Evolutionary conservation across 768 basidiomycete species (phyloP).

Genomic region (Mycena epipterygia): DNA sequence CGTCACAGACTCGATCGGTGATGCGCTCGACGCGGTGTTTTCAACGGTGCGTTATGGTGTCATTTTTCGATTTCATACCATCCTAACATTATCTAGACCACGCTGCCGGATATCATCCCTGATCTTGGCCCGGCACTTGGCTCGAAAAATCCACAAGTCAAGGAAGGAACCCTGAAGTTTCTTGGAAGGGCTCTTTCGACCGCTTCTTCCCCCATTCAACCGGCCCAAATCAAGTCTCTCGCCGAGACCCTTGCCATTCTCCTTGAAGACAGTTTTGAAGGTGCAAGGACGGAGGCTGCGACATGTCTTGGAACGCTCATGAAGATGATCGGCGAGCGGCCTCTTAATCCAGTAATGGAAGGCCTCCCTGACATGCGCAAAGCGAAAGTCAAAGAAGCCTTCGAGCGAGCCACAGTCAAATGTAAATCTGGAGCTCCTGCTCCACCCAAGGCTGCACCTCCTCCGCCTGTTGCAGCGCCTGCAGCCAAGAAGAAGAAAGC

Average conservation of each 20-base stretch:
- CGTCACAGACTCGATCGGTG: constrained; percentile 91
- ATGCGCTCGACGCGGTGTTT: constrained; percentile 91
- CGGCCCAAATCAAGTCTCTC: constrained; percentile 84
- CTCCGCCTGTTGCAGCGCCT: constrained; percentile 44
- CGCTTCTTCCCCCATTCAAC: constrained; percentile 77
- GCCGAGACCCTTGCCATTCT: constrained; percentile 81
- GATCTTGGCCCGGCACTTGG: constrained; percentile 84
- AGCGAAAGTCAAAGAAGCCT: constrained; percentile 94
- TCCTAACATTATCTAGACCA: constrained; percentile 64
- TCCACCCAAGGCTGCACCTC: constrained; percentile 57
- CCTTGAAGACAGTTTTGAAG: constrained; percentile 91
- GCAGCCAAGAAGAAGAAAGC: constrained; percentile 54
- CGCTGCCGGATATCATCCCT: constrained; percentile 84
- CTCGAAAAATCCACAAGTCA: constrained; percentile 97
- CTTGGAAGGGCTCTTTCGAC: constrained; percentile 81
- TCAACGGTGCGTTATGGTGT: constrained; percentile 70
- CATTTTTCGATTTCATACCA: constrained; percentile 27
- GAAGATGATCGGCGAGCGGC: constrained; percentile 97
- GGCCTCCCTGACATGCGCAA: constrained; percentile 88
- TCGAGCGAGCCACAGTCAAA: constrained; percentile 92
- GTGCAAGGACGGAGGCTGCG: constrained; percentile 92
- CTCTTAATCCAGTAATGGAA: constrained; percentile 90
- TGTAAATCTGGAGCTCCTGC: constrained; percentile 77
- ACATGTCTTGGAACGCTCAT: constrained; percentile 89
- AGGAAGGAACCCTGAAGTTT: constrained; percentile 93